Base-by-base conservation (phyloP, 345 rosid species). In the Bruguiera gymnorhiza region DNA sequence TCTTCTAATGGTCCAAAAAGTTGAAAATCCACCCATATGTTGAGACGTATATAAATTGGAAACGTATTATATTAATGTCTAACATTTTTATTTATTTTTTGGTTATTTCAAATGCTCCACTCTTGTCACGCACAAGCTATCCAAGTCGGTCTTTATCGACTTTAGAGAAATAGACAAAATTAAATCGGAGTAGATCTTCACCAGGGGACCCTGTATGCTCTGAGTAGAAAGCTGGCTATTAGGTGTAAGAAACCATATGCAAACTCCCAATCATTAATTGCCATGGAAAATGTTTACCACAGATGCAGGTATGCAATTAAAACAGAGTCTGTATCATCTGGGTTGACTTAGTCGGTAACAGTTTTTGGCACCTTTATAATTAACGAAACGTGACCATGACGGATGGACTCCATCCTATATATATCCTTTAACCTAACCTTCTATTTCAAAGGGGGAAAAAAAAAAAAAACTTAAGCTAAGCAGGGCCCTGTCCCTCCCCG, bases 1-100 rank as follows among this genome's bases (percentile, higher is more conserved):
- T 55, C 59, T 66, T 50, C 60, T 19, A 70, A 76, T 78, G 83
- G 86, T 50, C 57, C 21, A 60, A 53, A 55, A 70, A 78, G 79
- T 68, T 74, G 69, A 85, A 78, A 76, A 54, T 55, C 60, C 39
- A 70, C 52, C 39, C 46, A 37, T 62, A 9, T 70, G 32, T 50
- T 46, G 62, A 70, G 46, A 67, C 64, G 63, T 68, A 54, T 58
- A 66, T 32, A 24, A 66, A 57, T 46, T 9, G 58, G 48, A 58
- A 75, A 75, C 50, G 46, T 50, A 72, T 56, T 72, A 29, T 21
- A 72, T 67, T 74, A 58, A 63, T 77, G 26, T 7, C 24, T 53
- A 32, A 8, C 36, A 0, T 6, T 32, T 32, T 6, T 32, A 3
- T 4, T 30, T 30, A 0, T 30, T 4, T 32, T 32, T 32, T 6